These are phyloP conservation scores for Amanita brunnescens DNA, from an alignment of 768 basidiomycete genomes.

Conservation along the genomic window DNA sequence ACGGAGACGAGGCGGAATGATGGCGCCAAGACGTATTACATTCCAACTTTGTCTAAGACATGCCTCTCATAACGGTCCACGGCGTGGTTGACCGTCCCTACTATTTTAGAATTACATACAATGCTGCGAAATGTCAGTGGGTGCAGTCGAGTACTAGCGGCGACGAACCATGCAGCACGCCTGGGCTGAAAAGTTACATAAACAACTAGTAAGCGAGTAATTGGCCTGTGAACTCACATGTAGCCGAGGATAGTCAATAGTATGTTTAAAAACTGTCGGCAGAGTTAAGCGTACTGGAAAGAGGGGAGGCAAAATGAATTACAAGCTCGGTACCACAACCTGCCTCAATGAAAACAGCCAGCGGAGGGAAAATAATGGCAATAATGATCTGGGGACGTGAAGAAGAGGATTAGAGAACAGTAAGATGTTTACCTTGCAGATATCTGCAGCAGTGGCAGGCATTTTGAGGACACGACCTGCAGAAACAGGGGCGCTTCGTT, in stretches of 20 bases:
- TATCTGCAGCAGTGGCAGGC: constrained; percentile 66
- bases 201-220: not conserved
- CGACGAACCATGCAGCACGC: constrained; percentile 59
- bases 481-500: not conserved
- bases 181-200: constrained; percentile 41
- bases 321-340: constrained; percentile 76
- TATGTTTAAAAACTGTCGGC: constrained; percentile 56
- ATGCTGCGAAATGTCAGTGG: constrained; percentile 33
- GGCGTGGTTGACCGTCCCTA: no score
- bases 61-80: not conserved
- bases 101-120: constrained; percentile 79
- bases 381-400: constrained; percentile 32
- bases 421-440: constrained; percentile 59
- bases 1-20: constrained; percentile 15
- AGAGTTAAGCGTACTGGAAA: constrained; percentile 3
- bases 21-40: not conserved
- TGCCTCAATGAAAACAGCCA: constrained; percentile 84
- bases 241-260: constrained; percentile 72
- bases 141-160: not conserved
- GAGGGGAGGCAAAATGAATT: constrained; percentile 20
- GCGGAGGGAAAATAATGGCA: constrained; percentile 70
- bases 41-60: not conserved
- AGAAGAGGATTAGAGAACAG: not conserved
- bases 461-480: constrained; percentile 25
- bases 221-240: constrained; percentile 40